These are phyloP conservation scores for Hansfordia pulvinata DNA, from an alignment of 2,329 filamentous ascomycete species.

Conservation along the genomic window DNA sequence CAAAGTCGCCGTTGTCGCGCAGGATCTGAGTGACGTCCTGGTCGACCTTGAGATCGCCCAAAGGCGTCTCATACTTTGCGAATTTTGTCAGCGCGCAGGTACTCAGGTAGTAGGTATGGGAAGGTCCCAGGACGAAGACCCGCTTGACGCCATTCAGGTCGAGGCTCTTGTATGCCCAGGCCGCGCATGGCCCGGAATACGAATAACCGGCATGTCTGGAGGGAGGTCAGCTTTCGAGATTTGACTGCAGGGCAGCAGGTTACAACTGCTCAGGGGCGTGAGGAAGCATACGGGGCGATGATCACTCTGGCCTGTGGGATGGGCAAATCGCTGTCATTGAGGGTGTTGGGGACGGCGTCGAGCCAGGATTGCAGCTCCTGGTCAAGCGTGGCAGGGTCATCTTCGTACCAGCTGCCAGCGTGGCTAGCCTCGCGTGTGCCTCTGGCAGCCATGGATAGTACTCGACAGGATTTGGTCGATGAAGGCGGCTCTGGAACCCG, in stretches of 20 bases:
- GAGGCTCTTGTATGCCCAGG: slow-evolving; percentile 85
- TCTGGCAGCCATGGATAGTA: slow-evolving; percentile 15
- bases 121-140: slow-evolving; percentile 85
- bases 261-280: slow-evolving; percentile 3
- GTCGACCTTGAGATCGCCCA: slow-evolving; percentile 59
- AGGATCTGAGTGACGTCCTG: slow-evolving; percentile 36
- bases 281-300: slow-evolving; percentile 62
- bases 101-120: slow-evolving; percentile 71
- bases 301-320: slow-evolving; percentile 65
- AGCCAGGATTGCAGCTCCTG: slow-evolving; percentile 64
- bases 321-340: slow-evolving; percentile 51
- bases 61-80: slow-evolving; percentile 57
- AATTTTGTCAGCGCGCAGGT: slow-evolving; percentile 68
- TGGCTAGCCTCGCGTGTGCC: slow-evolving; percentile 48
- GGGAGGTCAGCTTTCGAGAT: slow-evolving; percentile 3
- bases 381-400: slow-evolving; percentile 43
- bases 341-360: slow-evolving; percentile 49
- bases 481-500: too few species aligned
- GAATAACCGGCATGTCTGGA: slow-evolving; percentile 80
- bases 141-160: slow-evolving; percentile 74
- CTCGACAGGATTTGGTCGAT: too few species aligned
- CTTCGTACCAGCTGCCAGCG: slow-evolving; percentile 79
- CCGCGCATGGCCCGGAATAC: slow-evolving; percentile 84
- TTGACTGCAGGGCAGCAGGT: slow-evolving; percentile 1
- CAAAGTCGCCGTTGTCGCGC: slow-evolving; percentile 36